Percentiles rank a stretch among this genome's conserved stretches.
These are phyloP conservation scores for Crithidia sp. DNA, from an alignment of 208 protist species.

Conservation along the genomic window DNA sequence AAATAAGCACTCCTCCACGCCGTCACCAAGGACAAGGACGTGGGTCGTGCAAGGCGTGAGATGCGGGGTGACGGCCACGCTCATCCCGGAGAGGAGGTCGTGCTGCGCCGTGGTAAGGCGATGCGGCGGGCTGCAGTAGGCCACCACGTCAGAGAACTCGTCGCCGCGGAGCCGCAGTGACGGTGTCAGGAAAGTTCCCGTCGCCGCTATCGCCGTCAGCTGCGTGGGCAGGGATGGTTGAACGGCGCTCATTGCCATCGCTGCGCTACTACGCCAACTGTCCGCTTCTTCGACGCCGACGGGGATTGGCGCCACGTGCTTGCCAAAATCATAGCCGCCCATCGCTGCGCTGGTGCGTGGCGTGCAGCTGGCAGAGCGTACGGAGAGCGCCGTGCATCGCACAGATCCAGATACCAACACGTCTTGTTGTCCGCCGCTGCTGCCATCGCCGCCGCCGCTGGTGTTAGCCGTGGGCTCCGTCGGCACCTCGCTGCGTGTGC, in stretches of 20 bases:
- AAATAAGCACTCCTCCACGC: conserved; percentile 40
- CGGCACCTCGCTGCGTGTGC: not conserved
- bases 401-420: conserved; percentile 1
- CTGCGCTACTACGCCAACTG: not conserved
- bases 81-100: conserved; percentile 26
- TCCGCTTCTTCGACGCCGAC: not conserved
- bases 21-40: conserved; percentile 38
- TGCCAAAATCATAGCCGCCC: not conserved
- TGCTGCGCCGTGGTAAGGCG: conserved; percentile 14
- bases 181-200: not conserved
- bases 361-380: conserved; percentile 4
- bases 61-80: conserved; percentile 18
- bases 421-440: not conserved
- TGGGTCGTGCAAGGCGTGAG: conserved; percentile 55
- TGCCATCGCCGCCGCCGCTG: not conserved
- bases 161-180: conserved; percentile 15
- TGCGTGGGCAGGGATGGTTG: conserved; percentile 21
- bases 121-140: conserved; percentile 26
- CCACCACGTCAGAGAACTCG: conserved; percentile 47
- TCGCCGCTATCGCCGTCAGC: conserved; percentile 8
- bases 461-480: not conserved
- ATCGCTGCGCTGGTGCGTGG: conserved; percentile 2
- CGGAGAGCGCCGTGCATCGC: conserved; percentile 4
- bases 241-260: conserved; percentile 8
- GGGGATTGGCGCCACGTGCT: not conserved